Conservation (phyloP, 148 eudicot species). For the Fallopia convolvulus region DNA sequence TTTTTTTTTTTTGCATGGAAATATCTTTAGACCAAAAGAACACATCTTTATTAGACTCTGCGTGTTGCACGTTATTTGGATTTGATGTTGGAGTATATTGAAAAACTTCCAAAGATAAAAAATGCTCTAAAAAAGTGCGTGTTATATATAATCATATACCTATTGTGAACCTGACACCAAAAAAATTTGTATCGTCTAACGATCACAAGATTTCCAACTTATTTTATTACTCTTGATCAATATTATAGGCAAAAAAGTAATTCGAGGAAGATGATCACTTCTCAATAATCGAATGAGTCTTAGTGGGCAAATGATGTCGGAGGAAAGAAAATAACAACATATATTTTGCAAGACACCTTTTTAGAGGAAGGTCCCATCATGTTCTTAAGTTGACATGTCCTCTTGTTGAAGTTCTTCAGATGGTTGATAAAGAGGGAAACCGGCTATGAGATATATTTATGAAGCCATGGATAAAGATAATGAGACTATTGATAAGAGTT, state of each 20-base stretch:
- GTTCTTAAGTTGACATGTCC: conserved; percentile 14
- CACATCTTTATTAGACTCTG: too few species aligned
- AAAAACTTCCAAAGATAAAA: too few species aligned
- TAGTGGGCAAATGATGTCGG: not conserved
- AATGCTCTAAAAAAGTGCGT: too few species aligned
- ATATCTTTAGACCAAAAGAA: too few species aligned
- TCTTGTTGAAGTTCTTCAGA: conserved; percentile 14
- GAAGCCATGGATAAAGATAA: conserved; percentile 21
- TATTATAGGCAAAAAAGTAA: not conserved
- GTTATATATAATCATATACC: not conserved
- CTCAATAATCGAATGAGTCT: not conserved
- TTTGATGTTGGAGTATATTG: too few species aligned
- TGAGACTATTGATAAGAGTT: conserved; percentile 8
- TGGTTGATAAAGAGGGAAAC: conserved; percentile 22
- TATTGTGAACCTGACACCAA: not conserved
- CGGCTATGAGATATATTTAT: conserved; percentile 20
- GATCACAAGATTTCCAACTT: not conserved
- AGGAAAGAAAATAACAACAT: not conserved
- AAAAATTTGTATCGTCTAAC: not conserved
- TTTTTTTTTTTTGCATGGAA: too few species aligned
- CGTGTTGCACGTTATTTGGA: too few species aligned
- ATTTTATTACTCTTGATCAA: not conserved
- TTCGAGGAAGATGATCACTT: not conserved
- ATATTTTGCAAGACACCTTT: not conserved
- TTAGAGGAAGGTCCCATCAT: conserved; percentile 10